Conservation (phyloP, 192 early-diverging fungal genomes). For the Kickxella alabastrina region DNA sequence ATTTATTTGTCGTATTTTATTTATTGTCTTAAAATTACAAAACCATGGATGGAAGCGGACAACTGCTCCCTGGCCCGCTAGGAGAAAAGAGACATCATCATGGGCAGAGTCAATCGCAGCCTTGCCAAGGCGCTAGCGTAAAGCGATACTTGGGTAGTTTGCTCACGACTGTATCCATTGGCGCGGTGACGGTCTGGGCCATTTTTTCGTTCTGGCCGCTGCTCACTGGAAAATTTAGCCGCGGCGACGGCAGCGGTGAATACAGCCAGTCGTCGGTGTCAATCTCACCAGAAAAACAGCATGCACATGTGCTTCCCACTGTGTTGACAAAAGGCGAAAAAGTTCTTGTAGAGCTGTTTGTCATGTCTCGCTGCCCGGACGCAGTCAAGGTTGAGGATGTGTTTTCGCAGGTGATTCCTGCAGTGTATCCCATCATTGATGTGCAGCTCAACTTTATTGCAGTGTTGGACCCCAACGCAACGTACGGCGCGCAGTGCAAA, state of each 20-base stretch:
- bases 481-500: conserved; percentile 42
- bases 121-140: not conserved
- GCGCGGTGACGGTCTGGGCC: too few species aligned
- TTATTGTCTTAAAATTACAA: not conserved
- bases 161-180: too few species aligned
- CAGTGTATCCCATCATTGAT: conserved; percentile 49
- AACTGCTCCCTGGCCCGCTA: not conserved
- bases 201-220: too few species aligned
- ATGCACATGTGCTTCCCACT: too few species aligned
- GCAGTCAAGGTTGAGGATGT: conserved; percentile 54
- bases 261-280: too few species aligned
- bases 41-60: not conserved
- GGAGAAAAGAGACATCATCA: not conserved
- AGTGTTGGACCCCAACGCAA: conserved; percentile 26
- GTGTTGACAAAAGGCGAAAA: conserved; percentile 21
- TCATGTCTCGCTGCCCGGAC: conserved; percentile 73
- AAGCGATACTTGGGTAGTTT: conserved; percentile 1
- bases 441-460: conserved; percentile 52
- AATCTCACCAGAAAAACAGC: too few species aligned
- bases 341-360: conserved; percentile 61
- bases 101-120: too few species aligned
- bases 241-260: too few species aligned
- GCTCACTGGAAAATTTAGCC: too few species aligned
- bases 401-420: conserved; percentile 23
- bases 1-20: not conserved